A percentile compares a stretch with the other conserved stretches of the same genome.
Evolutionary conservation across 306 rosid genomes (phyloP).

Genomic region (Cicer pinnatifidum): DNA sequence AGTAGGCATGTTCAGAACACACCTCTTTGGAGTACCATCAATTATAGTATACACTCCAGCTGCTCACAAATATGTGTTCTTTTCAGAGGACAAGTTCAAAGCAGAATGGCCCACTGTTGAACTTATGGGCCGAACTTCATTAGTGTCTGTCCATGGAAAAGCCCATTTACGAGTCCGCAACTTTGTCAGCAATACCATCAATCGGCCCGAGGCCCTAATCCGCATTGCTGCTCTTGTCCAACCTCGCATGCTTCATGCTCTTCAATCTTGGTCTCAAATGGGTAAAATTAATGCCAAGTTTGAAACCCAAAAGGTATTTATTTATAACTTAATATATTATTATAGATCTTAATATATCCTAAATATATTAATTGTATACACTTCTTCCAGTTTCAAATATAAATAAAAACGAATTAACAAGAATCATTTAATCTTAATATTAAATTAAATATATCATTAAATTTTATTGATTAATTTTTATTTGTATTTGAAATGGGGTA

Average conservation of each 20-base stretch:
- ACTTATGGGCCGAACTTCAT: conserved; percentile 13
- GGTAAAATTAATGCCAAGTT: not conserved
- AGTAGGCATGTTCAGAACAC: conserved; percentile 33
- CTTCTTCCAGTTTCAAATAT: no score
- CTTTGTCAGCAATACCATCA: conserved; percentile 17
- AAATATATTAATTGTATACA: no score
- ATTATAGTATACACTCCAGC: conserved; percentile 4
- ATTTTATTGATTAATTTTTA: no score
- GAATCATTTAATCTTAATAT: no score
- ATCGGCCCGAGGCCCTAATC: conserved; percentile 2
- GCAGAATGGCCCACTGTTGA: not conserved
- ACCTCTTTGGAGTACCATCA: conserved; percentile 35
- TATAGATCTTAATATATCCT: not conserved
- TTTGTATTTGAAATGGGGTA: no score
- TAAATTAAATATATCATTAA: no score
- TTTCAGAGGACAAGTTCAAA: not conserved
- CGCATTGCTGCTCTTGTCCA: conserved; percentile 11
- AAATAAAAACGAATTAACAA: no score
- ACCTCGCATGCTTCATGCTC: conserved; percentile 16
- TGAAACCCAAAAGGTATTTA: conserved; percentile 32
- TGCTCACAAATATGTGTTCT: not conserved
- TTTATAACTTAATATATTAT: not conserved
- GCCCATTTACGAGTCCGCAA: conserved; percentile 14
- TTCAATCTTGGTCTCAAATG: conserved; percentile 19
- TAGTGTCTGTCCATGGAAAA: conserved; percentile 26